phyloP scores from a whole-genome alignment of 257 asterid genomes.

The Thymus quinquecostatus region DNA sequence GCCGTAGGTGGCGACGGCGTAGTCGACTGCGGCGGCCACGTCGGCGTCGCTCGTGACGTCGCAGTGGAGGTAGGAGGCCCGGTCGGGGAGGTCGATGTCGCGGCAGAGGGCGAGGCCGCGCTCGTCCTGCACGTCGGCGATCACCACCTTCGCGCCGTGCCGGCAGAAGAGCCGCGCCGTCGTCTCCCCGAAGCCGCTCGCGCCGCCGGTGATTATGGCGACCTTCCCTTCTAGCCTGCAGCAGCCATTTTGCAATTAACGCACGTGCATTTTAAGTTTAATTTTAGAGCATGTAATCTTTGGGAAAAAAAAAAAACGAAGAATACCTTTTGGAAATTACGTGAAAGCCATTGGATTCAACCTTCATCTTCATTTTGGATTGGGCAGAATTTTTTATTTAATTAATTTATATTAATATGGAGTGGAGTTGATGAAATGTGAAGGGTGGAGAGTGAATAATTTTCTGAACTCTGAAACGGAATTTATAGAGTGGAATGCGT shows the following conservation, averaged over 20 bases:
- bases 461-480: background rate
- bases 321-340: conserved; percentile 26
- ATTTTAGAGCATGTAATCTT: no score
- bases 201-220: conserved; percentile 83
- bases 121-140: conserved; percentile 80
- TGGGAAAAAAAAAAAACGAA: background rate
- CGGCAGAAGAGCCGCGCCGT: conserved; percentile 58
- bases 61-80: conserved; percentile 60
- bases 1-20: conserved; percentile 51
- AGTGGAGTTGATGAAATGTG: background rate
- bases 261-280: background rate
- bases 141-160: conserved; percentile 73
- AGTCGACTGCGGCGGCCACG: conserved; percentile 42
- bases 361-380: conserved; percentile 15
- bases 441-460: background rate
- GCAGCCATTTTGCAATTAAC: background rate
- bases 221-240: conserved; percentile 65
- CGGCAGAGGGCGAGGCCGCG: conserved; percentile 46
- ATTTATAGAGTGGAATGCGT: conserved; percentile 18
- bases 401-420: background rate
- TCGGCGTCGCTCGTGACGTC: conserved; percentile 61
- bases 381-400: background rate
- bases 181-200: conserved; percentile 85
- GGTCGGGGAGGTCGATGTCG: conserved; percentile 38
- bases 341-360: conserved; percentile 17